phyloP scores from a whole-genome alignment of 169 alveolate genomes.

The Condylostoma magnum region DNA sequence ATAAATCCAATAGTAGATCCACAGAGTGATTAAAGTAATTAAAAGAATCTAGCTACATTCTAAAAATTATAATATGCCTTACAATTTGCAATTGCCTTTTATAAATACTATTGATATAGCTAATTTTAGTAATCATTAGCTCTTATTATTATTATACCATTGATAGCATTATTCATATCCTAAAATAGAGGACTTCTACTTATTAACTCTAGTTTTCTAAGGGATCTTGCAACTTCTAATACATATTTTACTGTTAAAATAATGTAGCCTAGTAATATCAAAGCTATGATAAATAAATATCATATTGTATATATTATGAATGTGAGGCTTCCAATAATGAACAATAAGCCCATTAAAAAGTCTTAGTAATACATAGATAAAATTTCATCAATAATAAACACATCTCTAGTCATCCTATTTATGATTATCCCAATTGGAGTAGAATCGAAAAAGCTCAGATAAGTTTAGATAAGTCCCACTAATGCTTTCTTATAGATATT shows the following conservation, averaged over 20 bases:
- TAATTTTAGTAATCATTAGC: conserved; percentile 34
- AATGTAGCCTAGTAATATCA: background rate
- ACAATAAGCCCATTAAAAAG: background rate
- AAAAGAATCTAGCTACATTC: background rate
- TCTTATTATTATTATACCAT: conserved; percentile 66
- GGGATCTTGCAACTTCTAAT: conserved; percentile 19
- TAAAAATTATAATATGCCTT: background rate
- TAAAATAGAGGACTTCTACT: conserved; percentile 50
- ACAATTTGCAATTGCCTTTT: background rate
- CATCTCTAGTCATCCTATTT: conserved; percentile 74
- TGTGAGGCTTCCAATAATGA: background rate
- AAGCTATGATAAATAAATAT: background rate
- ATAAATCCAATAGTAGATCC: background rate
- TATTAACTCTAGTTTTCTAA: conserved; percentile 40
- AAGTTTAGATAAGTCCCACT: conserved; percentile 42
- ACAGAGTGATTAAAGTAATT: background rate
- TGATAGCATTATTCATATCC: conserved; percentile 59
- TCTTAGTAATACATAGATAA: conserved; percentile 24
- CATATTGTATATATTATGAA: background rate
- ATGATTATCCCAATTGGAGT: conserved; percentile 82
- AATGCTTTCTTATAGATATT: conserved; percentile 42
- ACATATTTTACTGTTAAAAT: background rate
- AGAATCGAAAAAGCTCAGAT: conserved; percentile 70
- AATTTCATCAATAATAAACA: conserved; percentile 45
- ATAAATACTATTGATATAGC: background rate